Percentiles rank a stretch among this genome's conserved stretches.
Conservation (phyloP, 1,139 yeast genomes). For the Candida sp. region DNA sequence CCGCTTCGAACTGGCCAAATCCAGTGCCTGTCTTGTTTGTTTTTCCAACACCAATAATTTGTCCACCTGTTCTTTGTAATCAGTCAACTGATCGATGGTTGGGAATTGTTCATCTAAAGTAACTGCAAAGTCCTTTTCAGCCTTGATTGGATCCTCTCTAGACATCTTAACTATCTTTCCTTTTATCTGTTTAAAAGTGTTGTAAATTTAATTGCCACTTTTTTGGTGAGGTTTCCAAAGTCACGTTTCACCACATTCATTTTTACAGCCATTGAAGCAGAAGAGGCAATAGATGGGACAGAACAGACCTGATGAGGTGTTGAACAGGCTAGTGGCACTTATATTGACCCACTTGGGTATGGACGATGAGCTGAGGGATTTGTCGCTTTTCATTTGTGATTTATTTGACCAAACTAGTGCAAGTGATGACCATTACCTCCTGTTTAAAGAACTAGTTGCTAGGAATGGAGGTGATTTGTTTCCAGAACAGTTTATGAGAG, state of each 20-base stretch:
- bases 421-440: constrained; percentile 2
- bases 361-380: constrained; percentile 38
- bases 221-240: not conserved
- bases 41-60: constrained; percentile 79
- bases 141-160: constrained; percentile 89
- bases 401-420: constrained; percentile 34
- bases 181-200: not conserved
- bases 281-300: not conserved
- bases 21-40: constrained; percentile 95
- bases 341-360: constrained; percentile 9
- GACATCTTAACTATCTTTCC: constrained; percentile 51
- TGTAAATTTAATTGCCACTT: not conserved
- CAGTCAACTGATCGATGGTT: constrained; percentile 60
- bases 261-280: not conserved
- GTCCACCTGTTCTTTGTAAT: constrained; percentile 71
- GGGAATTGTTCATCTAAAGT: constrained; percentile 85
- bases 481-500: constrained; percentile 39
- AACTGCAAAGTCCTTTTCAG: constrained; percentile 89
- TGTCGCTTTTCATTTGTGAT: constrained; percentile 56
- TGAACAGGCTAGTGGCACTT: constrained; percentile 1
- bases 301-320: not conserved
- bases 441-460: constrained; percentile 16
- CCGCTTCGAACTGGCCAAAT: constrained; percentile 84
- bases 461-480: constrained; percentile 68
- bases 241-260: not conserved